phyloP scores from a whole-genome alignment of 371 early-diverging fungal species.

The Chytridiales sp. region DNA sequence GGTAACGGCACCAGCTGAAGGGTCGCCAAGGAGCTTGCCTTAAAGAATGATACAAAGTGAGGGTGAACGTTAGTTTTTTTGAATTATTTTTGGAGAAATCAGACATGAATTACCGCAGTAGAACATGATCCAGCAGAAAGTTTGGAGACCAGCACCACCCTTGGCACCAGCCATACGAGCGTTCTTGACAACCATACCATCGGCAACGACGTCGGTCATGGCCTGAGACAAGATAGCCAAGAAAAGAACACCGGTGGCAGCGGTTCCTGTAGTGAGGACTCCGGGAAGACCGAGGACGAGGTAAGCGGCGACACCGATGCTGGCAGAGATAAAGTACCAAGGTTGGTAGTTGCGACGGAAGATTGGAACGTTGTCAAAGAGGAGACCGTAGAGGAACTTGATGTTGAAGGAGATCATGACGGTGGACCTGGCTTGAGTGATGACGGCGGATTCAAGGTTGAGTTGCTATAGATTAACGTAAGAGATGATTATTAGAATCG shows the following conservation, averaged over 20 bases:
- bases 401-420: constrained; percentile 34
- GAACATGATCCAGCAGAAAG: no score
- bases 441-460: constrained; percentile 3
- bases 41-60: constrained; percentile 23
- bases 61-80: constrained; percentile 28
- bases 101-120: no score
- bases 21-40: constrained; percentile 21
- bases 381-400: constrained; percentile 31
- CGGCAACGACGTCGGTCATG: constrained; percentile 35
- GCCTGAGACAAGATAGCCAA: constrained; percentile 25
- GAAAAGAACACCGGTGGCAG: constrained; percentile 23
- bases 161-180: constrained; percentile 20
- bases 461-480: neutral
- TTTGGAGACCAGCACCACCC: constrained; percentile 30
- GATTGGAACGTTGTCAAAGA: constrained; percentile 35
- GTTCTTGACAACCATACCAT: constrained; percentile 30
- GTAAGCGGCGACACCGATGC: constrained; percentile 11
- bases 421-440: constrained; percentile 19
- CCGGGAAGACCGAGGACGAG: constrained; percentile 11
- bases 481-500: no score
- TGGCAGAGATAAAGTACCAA: no score
- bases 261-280: constrained; percentile 1
- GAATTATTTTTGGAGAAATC: no score
- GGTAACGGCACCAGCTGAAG: constrained; percentile 18
- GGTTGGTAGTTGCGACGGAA: constrained; percentile 28